Conservation (phyloP, 495 filamentous ascomycete genomes). For the Peziza echinospora region DNA sequence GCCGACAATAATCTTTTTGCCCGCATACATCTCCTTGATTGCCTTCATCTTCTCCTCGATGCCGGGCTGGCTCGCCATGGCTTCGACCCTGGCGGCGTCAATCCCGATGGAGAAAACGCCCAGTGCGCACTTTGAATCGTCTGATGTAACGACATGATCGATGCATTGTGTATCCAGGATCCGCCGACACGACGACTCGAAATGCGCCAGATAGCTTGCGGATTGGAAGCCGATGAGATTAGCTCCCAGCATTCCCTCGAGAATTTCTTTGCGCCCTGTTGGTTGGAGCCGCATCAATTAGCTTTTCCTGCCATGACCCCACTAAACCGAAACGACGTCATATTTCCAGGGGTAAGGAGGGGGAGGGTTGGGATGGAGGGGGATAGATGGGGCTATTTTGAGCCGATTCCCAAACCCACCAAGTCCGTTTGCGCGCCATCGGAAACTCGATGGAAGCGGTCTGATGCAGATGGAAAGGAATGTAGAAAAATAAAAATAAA, state of each 20-base stretch:
- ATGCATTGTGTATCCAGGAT: constrained; percentile 52
- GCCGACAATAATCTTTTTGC: constrained; percentile 84
- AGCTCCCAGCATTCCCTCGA: constrained; percentile 68
- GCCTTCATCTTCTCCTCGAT: constrained; percentile 42
- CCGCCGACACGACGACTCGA: constrained; percentile 73
- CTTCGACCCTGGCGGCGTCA: constrained; percentile 44
- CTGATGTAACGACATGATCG: constrained; percentile 25
- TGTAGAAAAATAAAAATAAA: not conserved
- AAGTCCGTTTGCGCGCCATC: too few species aligned
- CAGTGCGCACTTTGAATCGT: constrained; percentile 66
- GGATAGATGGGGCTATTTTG: too few species aligned
- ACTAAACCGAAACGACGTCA: too few species aligned
- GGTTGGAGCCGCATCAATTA: too few species aligned
- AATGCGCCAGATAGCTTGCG: constrained; percentile 77
- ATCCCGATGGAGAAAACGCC: constrained; percentile 86
- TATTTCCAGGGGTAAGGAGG: too few species aligned
- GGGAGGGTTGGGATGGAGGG: too few species aligned
- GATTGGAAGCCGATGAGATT: constrained; percentile 89
- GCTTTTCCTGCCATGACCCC: too few species aligned
- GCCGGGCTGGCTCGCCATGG: constrained; percentile 43
- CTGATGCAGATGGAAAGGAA: too few species aligned
- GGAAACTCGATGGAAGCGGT: too few species aligned
- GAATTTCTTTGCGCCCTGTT: constrained; percentile 64
- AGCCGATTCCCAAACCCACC: too few species aligned
- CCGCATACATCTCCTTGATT: constrained; percentile 50